A percentile compares a stretch with the other conserved stretches of the same genome.
Conservation (phyloP, 345 rosid species). For the Luvunga scandens region DNA sequence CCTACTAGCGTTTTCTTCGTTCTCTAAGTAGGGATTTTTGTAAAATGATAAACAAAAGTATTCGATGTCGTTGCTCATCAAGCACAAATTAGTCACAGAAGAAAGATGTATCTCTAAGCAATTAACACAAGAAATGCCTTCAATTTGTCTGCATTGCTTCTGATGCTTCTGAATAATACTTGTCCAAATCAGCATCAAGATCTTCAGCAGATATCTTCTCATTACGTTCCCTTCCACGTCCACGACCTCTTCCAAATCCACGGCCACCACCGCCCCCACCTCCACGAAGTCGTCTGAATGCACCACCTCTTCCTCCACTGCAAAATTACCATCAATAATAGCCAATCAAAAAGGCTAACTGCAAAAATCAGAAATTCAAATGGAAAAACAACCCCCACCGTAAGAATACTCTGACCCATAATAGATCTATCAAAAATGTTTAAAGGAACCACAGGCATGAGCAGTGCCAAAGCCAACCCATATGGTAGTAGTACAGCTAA, state of each 20-base stretch:
- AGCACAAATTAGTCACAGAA: slow-evolving; percentile 32
- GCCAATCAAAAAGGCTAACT: neutral
- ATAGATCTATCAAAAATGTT: neutral
- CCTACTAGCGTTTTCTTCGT: slow-evolving; percentile 21
- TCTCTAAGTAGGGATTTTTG: slow-evolving; percentile 30
- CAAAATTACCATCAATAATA: slow-evolving; percentile 1
- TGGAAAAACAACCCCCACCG: neutral
- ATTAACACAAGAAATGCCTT: slow-evolving; percentile 18
- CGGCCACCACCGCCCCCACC: slow-evolving; percentile 44
- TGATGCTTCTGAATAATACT: slow-evolving; percentile 70
- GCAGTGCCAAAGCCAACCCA: neutral
- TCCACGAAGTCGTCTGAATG: slow-evolving; percentile 50
- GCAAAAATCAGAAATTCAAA: neutral
- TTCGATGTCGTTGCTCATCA: slow-evolving; percentile 25
- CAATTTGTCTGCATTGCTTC: slow-evolving; percentile 77
- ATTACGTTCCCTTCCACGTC: slow-evolving; percentile 62
- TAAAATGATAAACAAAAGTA: slow-evolving; percentile 32
- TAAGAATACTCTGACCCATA: neutral
- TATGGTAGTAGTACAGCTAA: neutral
- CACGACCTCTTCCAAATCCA: slow-evolving; percentile 61
- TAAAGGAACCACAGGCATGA: neutral
- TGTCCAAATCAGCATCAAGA: slow-evolving; percentile 94
- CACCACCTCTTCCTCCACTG: slow-evolving; percentile 69
- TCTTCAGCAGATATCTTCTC: slow-evolving; percentile 90
- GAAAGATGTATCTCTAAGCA: slow-evolving; percentile 23